phyloP scores from a whole-genome alignment of 441 rosid species.

The Dalechampia spathulata region DNA sequence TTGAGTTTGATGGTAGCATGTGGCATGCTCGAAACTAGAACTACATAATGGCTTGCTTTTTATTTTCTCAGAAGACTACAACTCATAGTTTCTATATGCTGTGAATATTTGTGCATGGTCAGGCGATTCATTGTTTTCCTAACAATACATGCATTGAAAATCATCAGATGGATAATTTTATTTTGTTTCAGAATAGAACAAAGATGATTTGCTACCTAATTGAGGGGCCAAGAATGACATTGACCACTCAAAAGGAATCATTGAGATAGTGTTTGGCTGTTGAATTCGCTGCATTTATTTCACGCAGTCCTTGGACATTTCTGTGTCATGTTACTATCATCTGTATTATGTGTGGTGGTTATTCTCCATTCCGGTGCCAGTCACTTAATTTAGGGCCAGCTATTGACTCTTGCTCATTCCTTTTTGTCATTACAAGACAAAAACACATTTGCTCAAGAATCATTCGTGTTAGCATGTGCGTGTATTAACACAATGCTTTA shows the following conservation, averaged over 20 bases:
- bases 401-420: neutral
- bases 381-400: neutral
- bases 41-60: neutral
- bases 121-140: too few relatives aligned
- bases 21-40: neutral
- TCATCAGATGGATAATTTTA: neutral
- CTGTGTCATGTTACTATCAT: too few relatives aligned
- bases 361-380: neutral
- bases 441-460: neutral
- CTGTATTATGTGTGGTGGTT: neutral
- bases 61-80: neutral
- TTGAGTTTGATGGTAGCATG: neutral
- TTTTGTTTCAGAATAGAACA: neutral
- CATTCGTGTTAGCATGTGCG: neutral
- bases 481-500: neutral
- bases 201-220: neutral
- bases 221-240: conserved; percentile 1
- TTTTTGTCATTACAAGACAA: neutral
- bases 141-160: too few relatives aligned
- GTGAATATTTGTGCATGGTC: neutral
- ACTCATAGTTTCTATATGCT: neutral
- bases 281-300: neutral
- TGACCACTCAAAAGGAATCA: neutral
- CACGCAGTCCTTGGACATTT: too few relatives aligned
- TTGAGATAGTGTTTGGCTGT: neutral